phyloP scores from a whole-genome alignment of 805 yeast species.

The Tetrapisispora iriomotensis region DNA sequence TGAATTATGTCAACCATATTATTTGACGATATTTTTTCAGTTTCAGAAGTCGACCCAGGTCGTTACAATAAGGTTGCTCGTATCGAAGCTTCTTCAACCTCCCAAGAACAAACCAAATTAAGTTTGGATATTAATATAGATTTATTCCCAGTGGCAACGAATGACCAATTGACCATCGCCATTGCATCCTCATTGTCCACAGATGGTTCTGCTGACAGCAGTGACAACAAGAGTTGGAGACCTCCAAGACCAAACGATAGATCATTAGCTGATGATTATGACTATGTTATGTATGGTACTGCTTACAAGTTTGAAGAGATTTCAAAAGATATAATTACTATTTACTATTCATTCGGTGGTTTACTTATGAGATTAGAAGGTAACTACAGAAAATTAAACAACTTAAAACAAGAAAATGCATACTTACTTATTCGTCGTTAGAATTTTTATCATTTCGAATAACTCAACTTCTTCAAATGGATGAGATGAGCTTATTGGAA shows the following conservation, averaged over 20 bases:
- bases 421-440: constrained; percentile 73
- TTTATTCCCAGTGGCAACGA: constrained; percentile 70
- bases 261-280: constrained; percentile 91
- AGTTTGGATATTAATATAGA: constrained; percentile 88
- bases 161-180: constrained; percentile 76
- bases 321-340: constrained; percentile 56
- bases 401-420: constrained; percentile 87
- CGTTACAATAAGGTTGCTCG: constrained; percentile 90
- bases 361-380: constrained; percentile 90
- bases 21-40: constrained; percentile 86
- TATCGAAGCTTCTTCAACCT: constrained; percentile 76
- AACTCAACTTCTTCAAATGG: too few relatives aligned
- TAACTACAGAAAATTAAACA: constrained; percentile 77
- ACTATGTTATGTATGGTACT: constrained; percentile 96
- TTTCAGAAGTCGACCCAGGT: constrained; percentile 75
- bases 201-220: constrained; percentile 36
- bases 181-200: constrained; percentile 64
- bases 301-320: constrained; percentile 94
- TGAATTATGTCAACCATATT: constrained; percentile 61
- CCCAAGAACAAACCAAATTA: constrained; percentile 58
- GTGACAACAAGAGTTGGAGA: constrained; percentile 33
- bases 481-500: too few relatives aligned
- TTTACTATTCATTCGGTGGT: constrained; percentile 94
- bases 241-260: constrained; percentile 72
- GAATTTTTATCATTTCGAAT: too few relatives aligned